Conservation (phyloP, 352 stramenopile genomes). For the Pythium sp. region DNA sequence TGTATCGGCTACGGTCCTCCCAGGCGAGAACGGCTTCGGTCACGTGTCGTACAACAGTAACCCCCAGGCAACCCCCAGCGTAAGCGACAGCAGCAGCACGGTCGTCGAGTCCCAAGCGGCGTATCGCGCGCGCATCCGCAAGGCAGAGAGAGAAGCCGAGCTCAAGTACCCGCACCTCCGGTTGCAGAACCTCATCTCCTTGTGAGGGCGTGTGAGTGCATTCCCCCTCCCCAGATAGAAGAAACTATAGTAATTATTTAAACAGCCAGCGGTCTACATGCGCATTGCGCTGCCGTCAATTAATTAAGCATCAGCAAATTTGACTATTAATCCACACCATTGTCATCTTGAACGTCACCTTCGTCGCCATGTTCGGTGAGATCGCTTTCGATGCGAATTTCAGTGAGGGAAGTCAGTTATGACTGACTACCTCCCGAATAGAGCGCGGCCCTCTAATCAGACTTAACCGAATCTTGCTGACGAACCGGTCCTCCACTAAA, state of each 20-base stretch:
- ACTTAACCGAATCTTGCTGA: background rate
- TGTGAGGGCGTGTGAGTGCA: slow-evolving; percentile 9
- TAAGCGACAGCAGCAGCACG: slow-evolving; percentile 15
- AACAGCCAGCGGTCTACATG: background rate
- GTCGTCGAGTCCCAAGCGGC: slow-evolving; percentile 20
- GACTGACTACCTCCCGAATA: background rate
- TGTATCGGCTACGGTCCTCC: slow-evolving; percentile 11
- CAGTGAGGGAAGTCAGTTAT: background rate
- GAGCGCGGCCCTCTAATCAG: background rate
- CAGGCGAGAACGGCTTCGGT: slow-evolving; percentile 31
- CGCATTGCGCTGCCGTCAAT: background rate
- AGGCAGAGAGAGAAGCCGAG: slow-evolving; percentile 20
- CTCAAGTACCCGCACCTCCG: slow-evolving; percentile 24
- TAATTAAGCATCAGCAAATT: background rate
- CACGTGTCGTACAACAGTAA: slow-evolving; percentile 26
- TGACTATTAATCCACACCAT: background rate
- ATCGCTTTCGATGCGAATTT: background rate
- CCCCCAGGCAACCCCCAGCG: background rate
- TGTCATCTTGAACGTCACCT: background rate
- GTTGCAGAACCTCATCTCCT: slow-evolving; percentile 27
- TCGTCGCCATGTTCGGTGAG: background rate
- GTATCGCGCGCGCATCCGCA: slow-evolving; percentile 14
- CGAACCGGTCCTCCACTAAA: background rate
- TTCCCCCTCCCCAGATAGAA: background rate
- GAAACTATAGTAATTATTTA: background rate